Base-by-base conservation (phyloP, 345 rosid genomes). In the Moricandia moricandioides region DNA sequence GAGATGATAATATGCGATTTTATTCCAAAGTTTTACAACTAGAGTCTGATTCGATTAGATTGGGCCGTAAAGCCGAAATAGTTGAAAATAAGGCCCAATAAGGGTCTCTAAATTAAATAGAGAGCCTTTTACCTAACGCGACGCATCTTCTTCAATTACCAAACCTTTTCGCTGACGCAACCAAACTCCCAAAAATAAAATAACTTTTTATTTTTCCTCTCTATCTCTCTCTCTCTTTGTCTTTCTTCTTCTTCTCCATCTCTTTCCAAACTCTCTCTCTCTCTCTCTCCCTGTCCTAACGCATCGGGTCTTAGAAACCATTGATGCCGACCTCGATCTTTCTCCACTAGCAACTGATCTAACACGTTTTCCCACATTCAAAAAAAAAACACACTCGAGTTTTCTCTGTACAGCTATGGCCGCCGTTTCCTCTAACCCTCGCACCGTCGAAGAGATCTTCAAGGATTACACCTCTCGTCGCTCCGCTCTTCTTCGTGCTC, bases 391-490 rank as follows among this genome's bases (percentile, higher is more conserved):
- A 13, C 45, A 58, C 61, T 55, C 52, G 9, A 40, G 26, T 71
- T 24, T 12, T 45, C 16, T 45, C 72, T 78, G 59, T 72, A 40
- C 61, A 67, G 45, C 74, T 73, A 79, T 79, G 82, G 82, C 82
- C 40, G 81, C 79, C 26, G 79, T 79, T 68, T 73, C 86, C 11
- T 82, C 91, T 30, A 84, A 86, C 71, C 96, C 96, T 71, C 98
- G 97, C 76, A 83, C 91, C 72, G 99, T 95, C 0, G 98, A 95
- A 79, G 97, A 90, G 84, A 95, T 95, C 92, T 89, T 87, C 82
- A 90, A 88, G 79, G 99, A 95, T 85, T 92, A 80, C 83, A 70
- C 64, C 54, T 81, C 92, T 73, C 88, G 98, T 51, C 90, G 98
- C 77, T 11, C 88, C 18, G 96, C 84, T 70, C 88, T 96, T 65